phyloP scores from a whole-genome alignment of 2,329 filamentous ascomycete genomes.

The Trichoderma koningiopsis region DNA sequence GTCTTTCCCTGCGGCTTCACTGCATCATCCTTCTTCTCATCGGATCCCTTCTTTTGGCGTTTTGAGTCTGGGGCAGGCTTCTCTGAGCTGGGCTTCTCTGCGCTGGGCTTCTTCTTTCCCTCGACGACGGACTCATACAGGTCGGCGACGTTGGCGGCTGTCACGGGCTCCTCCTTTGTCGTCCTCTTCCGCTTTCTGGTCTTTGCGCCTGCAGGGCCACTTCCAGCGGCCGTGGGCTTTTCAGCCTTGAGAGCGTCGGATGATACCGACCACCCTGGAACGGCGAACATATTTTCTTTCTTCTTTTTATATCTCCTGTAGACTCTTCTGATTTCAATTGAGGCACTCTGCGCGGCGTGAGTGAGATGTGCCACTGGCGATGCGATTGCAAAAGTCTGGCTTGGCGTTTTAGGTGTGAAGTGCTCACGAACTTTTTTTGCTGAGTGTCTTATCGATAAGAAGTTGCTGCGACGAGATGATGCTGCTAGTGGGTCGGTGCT shows the following conservation, averaged over 20 bases:
- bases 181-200: slow-evolving; percentile 61
- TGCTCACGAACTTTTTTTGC: slow-evolving; percentile 3
- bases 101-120: slow-evolving; percentile 53
- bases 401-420: not conserved
- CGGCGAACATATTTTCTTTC: slow-evolving; percentile 74
- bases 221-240: slow-evolving; percentile 42
- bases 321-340: not conserved
- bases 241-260: slow-evolving; percentile 72
- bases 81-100: slow-evolving; percentile 34
- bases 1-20: slow-evolving; percentile 33
- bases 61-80: slow-evolving; percentile 38
- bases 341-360: not conserved
- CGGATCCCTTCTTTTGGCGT: slow-evolving; percentile 35
- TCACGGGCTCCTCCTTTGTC: slow-evolving; percentile 52
- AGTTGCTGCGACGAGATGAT: not conserved
- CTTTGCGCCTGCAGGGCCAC: slow-evolving; percentile 44
- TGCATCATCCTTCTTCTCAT: slow-evolving; percentile 34
- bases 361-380: not conserved
- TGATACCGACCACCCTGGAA: slow-evolving; percentile 88
- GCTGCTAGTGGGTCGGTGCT: not conserved
- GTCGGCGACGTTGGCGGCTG: slow-evolving; percentile 70
- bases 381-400: not conserved
- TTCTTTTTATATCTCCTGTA: too few relatives aligned
- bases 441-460: slow-evolving; percentile 6
- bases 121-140: slow-evolving; percentile 82